Evolutionary conservation across 257 asterid genomes (phyloP).

Genomic region (Pogostemon cablin): DNA sequence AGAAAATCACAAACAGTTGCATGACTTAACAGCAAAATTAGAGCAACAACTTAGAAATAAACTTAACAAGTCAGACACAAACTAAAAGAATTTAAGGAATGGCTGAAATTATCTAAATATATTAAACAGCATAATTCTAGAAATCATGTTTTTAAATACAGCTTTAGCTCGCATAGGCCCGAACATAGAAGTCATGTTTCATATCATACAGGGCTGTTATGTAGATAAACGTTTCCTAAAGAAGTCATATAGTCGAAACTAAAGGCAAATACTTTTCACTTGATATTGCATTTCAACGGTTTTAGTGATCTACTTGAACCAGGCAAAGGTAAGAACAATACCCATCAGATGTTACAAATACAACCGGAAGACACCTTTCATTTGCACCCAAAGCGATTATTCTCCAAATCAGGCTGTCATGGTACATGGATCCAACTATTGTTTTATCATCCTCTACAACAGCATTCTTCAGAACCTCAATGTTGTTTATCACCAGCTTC

Average conservation of each 20-base stretch:
- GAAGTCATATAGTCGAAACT: not conserved
- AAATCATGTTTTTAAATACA: too few species aligned
- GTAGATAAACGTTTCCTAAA: not conserved
- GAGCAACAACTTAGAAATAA: not conserved
- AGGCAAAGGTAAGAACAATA: conserved; percentile 36
- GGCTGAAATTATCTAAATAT: not conserved
- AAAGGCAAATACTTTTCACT: conserved; percentile 16
- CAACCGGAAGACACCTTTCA: conserved; percentile 79
- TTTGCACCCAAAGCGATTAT: conserved; percentile 85
- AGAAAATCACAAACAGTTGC: conserved; percentile 23
- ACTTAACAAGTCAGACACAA: conserved; percentile 17
- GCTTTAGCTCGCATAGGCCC: not conserved
- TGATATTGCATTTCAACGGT: conserved; percentile 19
- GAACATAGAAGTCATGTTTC: not conserved
- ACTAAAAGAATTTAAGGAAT: not conserved
- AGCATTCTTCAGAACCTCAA: conserved; percentile 86
- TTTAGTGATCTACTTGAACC: conserved; percentile 3
- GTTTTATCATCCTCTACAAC: conserved; percentile 58
- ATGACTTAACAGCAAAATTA: conserved; percentile 25
- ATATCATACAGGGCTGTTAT: not conserved
- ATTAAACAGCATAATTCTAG: not conserved
- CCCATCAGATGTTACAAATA: conserved; percentile 93
- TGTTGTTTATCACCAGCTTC: conserved; percentile 93
- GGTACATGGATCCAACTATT: conserved; percentile 82
- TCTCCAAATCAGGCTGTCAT: conserved; percentile 96